Evolutionary conservation across 345 rosid species (phyloP).

Genomic region (Corymbia maculata): DNA sequence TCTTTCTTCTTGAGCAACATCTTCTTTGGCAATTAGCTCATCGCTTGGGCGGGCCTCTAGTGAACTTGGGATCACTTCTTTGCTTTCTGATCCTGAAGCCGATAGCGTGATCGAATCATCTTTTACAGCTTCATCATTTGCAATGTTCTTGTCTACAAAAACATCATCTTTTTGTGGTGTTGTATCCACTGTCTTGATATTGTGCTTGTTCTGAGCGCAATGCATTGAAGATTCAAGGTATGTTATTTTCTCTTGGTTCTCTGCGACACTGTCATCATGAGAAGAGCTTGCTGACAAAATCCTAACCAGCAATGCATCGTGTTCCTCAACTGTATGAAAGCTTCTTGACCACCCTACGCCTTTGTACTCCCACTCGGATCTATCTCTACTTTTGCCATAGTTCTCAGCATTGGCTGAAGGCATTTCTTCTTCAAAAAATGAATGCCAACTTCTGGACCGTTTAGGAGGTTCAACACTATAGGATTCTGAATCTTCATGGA

Average conservation of each 20-base stretch:
- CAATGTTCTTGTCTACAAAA: not conserved
- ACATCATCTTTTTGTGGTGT: not conserved
- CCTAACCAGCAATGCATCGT: conserved; percentile 14
- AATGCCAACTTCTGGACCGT: conserved; percentile 18
- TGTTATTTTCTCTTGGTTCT: not conserved
- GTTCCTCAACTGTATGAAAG: conserved; percentile 30
- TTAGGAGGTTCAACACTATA: not conserved
- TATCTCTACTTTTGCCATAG: not conserved
- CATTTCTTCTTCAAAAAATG: not conserved
- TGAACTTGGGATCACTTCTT: not conserved
- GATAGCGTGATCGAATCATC: not conserved
- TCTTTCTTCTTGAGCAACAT: not conserved
- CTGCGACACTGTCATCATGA: not conserved
- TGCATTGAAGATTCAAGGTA: not conserved
- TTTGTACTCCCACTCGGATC: not conserved
- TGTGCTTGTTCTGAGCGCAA: not conserved
- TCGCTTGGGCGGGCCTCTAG: not conserved
- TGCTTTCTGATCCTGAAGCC: not conserved
- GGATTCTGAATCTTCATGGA: not conserved
- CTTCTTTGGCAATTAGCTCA: not conserved
- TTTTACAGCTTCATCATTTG: not conserved
- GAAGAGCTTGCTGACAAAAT: not conserved
- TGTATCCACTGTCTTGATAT: not conserved
- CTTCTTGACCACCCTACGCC: conserved; percentile 1
- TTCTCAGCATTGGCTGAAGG: not conserved